Conservation (phyloP, 208 protist genomes). For the Naegleria gruberi region DNA sequence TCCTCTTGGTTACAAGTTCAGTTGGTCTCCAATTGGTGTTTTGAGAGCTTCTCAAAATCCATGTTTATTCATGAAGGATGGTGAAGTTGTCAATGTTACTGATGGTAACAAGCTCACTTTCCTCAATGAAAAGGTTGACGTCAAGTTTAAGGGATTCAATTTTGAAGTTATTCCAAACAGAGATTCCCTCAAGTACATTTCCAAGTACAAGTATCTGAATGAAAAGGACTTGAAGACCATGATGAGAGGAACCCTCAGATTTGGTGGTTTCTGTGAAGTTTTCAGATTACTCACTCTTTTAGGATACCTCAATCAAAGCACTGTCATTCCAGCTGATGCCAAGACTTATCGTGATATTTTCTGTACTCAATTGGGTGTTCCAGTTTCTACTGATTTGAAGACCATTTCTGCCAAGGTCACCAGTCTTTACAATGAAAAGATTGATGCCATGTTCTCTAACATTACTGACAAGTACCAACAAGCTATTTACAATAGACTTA, state of each 20-base stretch:
- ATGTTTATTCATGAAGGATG: slow-evolving; percentile 40
- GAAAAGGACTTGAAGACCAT: slow-evolving; percentile 33
- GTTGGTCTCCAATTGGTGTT: slow-evolving; percentile 56
- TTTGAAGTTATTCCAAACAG: slow-evolving; percentile 51
- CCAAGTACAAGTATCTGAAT: slow-evolving; percentile 34
- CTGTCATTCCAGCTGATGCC: background rate
- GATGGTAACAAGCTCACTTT: background rate
- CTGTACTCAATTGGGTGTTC: background rate
- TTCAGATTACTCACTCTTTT: background rate
- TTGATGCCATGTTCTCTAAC: background rate
- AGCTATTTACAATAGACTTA: background rate
- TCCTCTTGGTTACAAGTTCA: slow-evolving; percentile 68
- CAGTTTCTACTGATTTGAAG: no score
- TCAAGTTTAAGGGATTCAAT: slow-evolving; percentile 14
- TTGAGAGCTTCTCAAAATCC: slow-evolving; percentile 40
- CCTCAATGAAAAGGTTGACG: background rate
- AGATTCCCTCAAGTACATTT: slow-evolving; percentile 38
- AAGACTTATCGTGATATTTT: background rate
- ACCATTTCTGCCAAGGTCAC: background rate
- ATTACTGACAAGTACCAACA: background rate
- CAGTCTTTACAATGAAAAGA: background rate
- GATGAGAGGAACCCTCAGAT: slow-evolving; percentile 52
- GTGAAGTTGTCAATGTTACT: slow-evolving; percentile 21
- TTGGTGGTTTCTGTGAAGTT: slow-evolving; percentile 33
- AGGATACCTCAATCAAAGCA: background rate